Conservation (phyloP, 2,329 filamentous ascomycete genomes). For the Verticillium albo-atrum region DNA sequence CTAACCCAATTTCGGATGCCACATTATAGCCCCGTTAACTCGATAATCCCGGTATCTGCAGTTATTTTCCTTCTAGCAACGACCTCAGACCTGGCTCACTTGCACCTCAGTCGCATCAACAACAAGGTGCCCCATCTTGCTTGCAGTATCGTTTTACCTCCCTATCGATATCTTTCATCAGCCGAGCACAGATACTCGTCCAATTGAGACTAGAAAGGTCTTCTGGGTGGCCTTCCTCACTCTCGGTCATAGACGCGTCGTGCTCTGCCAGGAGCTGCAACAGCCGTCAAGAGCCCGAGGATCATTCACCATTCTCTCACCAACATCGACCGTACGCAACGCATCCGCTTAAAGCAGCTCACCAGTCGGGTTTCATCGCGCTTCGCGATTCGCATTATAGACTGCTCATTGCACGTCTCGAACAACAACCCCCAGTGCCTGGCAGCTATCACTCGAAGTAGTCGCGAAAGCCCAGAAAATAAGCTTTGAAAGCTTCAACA, state of each 20-base stretch:
- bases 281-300: neutral
- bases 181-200: neutral
- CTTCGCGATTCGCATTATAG: neutral
- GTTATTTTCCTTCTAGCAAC: neutral
- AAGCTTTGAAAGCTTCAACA: slow-evolving; percentile 30
- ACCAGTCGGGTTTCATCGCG: neutral
- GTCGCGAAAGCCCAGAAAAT: neutral
- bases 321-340: neutral
- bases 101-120: neutral
- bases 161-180: neutral
- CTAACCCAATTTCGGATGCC: neutral
- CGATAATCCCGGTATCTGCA: neutral
- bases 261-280: neutral
- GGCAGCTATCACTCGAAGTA: neutral
- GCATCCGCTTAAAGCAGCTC: neutral
- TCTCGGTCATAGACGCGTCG: neutral
- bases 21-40: neutral
- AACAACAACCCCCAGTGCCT: neutral
- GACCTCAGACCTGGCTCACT: neutral
- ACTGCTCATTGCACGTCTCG: neutral
- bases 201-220: neutral
- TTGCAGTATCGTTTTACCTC: neutral
- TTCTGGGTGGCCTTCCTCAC: neutral
- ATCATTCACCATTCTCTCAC: neutral
- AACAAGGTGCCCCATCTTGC: neutral